Percentiles rank a stretch among this genome's conserved stretches.
These are phyloP conservation scores for Erythrobasidium hasegawianum DNA, from an alignment of 1,284 basidiomycete genomes.

Conservation along the genomic window DNA sequence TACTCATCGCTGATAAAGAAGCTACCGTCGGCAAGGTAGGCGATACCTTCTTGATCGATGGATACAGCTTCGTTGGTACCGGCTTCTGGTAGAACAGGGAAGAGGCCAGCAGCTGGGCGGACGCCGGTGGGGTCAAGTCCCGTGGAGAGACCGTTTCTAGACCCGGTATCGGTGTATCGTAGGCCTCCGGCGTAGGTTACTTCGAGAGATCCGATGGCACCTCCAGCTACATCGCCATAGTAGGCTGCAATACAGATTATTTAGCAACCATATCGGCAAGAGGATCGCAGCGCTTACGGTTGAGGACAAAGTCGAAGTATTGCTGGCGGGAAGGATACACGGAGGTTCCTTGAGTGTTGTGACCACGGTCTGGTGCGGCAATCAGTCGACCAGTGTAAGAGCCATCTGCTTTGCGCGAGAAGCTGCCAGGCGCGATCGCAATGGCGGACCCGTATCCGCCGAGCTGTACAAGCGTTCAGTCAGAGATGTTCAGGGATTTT, in stretches of 20 bases:
- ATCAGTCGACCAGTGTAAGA: conserved; percentile 18
- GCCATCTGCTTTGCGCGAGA: conserved; percentile 30
- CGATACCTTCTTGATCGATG: conserved; percentile 45
- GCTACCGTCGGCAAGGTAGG: conserved; percentile 42
- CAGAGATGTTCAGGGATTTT: too few relatives aligned
- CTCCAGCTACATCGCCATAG: conserved; percentile 15
- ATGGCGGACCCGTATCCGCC: conserved; percentile 44
- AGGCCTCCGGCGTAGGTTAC: conserved; percentile 18
- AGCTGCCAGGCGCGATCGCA: conserved; percentile 29
- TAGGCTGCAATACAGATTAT: conserved; percentile 33
- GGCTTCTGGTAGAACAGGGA: conserved; percentile 38
- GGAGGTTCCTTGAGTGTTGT: conserved; percentile 37
- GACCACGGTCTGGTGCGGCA: conserved; percentile 10
- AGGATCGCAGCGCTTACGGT: too few relatives aligned
- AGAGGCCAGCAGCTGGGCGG: conserved; percentile 33
- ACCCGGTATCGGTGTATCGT: conserved; percentile 39
- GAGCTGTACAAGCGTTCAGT: too few relatives aligned
- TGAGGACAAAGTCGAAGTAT: conserved; percentile 41
- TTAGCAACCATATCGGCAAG: too few relatives aligned
- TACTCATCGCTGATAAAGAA: conserved; percentile 46
- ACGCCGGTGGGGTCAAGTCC: conserved; percentile 44
- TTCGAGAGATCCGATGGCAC: conserved; percentile 8
- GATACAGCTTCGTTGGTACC: conserved; percentile 40
- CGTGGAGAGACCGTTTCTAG: conserved; percentile 38
- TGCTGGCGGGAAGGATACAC: conserved; percentile 46